A percentile compares a stretch with the other conserved stretches of the same genome.
phyloP scores from a whole-genome alignment of 768 basidiomycete species.

The Thelephora ganbajun region DNA sequence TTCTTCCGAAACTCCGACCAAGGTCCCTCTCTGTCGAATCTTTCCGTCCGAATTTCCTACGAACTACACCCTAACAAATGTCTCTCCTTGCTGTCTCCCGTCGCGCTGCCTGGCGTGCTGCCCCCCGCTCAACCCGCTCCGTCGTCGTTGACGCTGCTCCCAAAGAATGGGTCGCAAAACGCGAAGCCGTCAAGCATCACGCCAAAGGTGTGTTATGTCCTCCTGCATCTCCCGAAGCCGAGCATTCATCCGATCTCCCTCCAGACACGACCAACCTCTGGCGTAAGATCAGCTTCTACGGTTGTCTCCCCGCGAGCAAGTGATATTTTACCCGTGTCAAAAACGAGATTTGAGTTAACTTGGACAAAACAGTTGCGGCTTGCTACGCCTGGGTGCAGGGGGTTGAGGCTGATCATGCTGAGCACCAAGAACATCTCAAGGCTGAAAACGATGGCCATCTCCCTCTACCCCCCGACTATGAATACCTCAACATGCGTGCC shows the following conservation, averaged over 20 bases:
- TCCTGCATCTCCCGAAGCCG: conserved; percentile 3
- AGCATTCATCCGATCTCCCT: conserved; percentile 3
- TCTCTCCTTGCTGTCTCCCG: conserved; percentile 30
- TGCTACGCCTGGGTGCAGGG: conserved; percentile 32
- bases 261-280: conserved; percentile 68
- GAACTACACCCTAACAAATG: conserved; percentile 9
- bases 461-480: conserved; percentile 56
- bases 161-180: conserved; percentile 34
- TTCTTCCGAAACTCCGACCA: conserved; percentile 8
- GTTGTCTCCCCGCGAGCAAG: conserved; percentile 65
- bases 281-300: conserved; percentile 79
- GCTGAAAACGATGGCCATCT: conserved; percentile 60
- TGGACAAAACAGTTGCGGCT: conserved; percentile 10
- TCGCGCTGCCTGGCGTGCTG: conserved; percentile 33
- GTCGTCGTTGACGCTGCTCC: conserved; percentile 26
- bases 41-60: conserved; percentile 7
- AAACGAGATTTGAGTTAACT: not conserved
- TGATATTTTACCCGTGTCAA: conserved; percentile 7
- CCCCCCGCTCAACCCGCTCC: conserved; percentile 19
- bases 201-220: conserved; percentile 36
- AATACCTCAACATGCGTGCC: conserved; percentile 60
- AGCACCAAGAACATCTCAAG: conserved; percentile 57
- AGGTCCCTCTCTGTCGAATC: conserved; percentile 6
- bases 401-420: conserved; percentile 49
- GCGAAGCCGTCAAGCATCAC: conserved; percentile 48